A percentile compares a stretch with the other conserved stretches of the same genome.
These are phyloP conservation scores for Cladophialophora immunda DNA, from an alignment of 2,329 filamentous ascomycete genomes.

Conservation along the genomic window DNA sequence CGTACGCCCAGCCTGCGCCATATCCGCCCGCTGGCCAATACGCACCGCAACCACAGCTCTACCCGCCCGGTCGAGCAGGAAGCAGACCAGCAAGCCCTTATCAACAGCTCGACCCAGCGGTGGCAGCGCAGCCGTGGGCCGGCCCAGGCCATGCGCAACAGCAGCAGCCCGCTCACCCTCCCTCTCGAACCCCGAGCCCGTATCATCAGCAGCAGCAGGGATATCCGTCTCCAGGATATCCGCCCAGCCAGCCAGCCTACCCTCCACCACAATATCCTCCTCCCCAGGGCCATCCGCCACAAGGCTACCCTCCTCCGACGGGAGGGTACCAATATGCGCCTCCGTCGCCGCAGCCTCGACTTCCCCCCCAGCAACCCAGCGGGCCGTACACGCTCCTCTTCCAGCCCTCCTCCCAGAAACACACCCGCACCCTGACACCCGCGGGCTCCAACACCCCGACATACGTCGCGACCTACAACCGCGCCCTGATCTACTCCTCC, in stretches of 20 bases:
- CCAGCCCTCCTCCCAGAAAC: slow-evolving; percentile 11
- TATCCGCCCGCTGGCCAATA: slow-evolving; percentile 4
- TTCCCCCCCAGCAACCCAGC: slow-evolving; percentile 1
- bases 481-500: slow-evolving; percentile 13
- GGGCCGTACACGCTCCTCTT: slow-evolving; percentile 19
- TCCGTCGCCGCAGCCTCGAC: background rate
- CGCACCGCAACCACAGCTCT: slow-evolving; percentile 10
- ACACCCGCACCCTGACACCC: slow-evolving; percentile 10
- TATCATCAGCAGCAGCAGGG: slow-evolving; percentile 7
- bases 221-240: slow-evolving; percentile 8
- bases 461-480: slow-evolving; percentile 13
- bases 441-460: slow-evolving; percentile 3
- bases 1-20: slow-evolving; percentile 8
- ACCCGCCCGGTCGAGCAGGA: slow-evolving; percentile 1
- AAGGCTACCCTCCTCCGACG: background rate
- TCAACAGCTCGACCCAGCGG: background rate
- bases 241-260: background rate
- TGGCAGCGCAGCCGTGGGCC: background rate
- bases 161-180: background rate
- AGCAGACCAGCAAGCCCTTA: slow-evolving; percentile 12
- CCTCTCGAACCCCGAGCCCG: background rate
- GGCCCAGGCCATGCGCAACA: slow-evolving; percentile 6
- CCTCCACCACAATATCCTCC: background rate
- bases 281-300: background rate
- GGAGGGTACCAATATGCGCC: slow-evolving; percentile 5